Evolutionary conservation across 495 filamentous ascomycete genomes (phyloP), one percentile per base, ranked within the genome.

Genomic region (Paragyromitra xinjiangensis): DNA sequence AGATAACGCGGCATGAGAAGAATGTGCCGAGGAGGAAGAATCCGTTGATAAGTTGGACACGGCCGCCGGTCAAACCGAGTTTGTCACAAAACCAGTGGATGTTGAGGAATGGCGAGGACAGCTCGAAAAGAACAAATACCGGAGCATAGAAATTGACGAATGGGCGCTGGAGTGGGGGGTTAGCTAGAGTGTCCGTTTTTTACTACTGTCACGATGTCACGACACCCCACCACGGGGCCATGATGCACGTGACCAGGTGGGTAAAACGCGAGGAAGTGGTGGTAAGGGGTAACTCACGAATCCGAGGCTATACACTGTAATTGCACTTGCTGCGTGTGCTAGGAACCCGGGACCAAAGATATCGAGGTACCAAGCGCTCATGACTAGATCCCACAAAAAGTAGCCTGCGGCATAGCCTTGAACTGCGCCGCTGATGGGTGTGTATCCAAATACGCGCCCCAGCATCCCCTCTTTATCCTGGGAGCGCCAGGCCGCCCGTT

Each of bases 51-150:
- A 95, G 90, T 84, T 98, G 94, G 58, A 88, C 76, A 16, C 84
- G 87, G 73, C 92, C 92, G 64, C 95, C 95, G 26, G 96, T 99
- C 88, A 97, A 91, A 83, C 92, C 90, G 81, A 98, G 87, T 85
- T 99, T 99, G 86, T 99, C 95, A 82, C 92, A 94, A 88, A 99
- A 98, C 95, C 95, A 99, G 87, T 99, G 95, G 85, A 98, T 92
- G 83, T 97, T 96, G 81, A 96, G 90, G 86, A 97, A 95, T 14
- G 94, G 94, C 79, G 90, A 92, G 67, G 93, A 97, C 69, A 99
- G 92, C 86, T 99, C 95, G 87, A 97, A 99, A 80, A 99, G 93
- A 81, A 99, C 93, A 86, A 99, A 98, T 65, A 90, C 89, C 19
- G 90, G 88, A 67, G 90, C 93, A 84, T 97, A 98, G 87, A 90